phyloP scores from a whole-genome alignment of 148 eudicot species.

The Nepenthes mirabilis region DNA sequence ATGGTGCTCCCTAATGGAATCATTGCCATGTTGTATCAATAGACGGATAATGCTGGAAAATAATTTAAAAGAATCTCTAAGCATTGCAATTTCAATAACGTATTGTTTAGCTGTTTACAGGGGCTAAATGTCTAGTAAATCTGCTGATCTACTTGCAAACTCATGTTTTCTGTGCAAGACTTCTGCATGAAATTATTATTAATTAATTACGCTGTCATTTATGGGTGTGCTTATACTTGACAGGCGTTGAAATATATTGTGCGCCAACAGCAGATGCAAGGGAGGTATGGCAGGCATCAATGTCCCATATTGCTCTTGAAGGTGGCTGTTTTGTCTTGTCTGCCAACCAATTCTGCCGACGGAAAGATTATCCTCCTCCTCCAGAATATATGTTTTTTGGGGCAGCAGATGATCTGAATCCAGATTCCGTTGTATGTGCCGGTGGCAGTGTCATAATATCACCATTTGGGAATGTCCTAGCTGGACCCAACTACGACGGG shows the following conservation, averaged over 20 bases:
- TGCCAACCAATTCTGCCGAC: conserved; percentile 76
- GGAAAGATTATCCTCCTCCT: conserved; percentile 89
- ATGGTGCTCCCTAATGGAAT: no score
- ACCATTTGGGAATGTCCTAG: conserved; percentile 75
- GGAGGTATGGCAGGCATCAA: conserved; percentile 86
- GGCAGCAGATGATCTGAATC: conserved; percentile 55
- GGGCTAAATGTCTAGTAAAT: no score
- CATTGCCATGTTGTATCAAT: no score
- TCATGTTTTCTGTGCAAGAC: no score
- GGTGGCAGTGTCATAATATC: conserved; percentile 94
- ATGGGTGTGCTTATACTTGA: neutral
- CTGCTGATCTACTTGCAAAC: no score
- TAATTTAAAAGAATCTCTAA: no score
- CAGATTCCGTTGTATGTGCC: conserved; percentile 88
- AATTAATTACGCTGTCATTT: no score
- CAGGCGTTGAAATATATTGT: conserved; percentile 92
- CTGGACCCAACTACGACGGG: conserved; percentile 84
- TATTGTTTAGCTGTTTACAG: no score
- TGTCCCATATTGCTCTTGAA: conserved; percentile 95
- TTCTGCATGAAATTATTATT: no score
- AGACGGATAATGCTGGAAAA: no score
- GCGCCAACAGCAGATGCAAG: conserved; percentile 98
- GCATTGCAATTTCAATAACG: no score
- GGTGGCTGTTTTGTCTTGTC: conserved; percentile 94
- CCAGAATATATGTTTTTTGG: conserved; percentile 64